A percentile compares a stretch with the other conserved stretches of the same genome.
phyloP scores from a whole-genome alignment of 2,329 filamentous ascomycete genomes.

The Helotiales sp. region DNA sequence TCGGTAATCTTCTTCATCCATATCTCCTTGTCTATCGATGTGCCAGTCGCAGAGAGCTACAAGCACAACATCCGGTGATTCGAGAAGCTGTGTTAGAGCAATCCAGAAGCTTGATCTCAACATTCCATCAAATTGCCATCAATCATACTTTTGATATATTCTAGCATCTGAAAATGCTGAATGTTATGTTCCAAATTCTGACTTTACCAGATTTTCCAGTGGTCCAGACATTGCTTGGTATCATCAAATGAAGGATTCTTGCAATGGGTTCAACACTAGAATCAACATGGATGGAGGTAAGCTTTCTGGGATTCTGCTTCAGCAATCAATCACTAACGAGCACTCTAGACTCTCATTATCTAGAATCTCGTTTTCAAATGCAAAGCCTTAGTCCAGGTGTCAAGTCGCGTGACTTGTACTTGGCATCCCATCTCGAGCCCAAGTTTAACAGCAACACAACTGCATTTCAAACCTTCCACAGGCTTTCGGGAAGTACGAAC shows the following conservation, averaged over 20 bases:
- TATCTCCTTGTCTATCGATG: neutral
- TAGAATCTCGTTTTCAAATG: neutral
- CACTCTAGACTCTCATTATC: neutral
- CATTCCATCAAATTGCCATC: too few species aligned
- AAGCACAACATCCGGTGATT: too few species aligned
- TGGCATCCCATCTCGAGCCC: conserved; percentile 6
- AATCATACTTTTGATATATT: too few species aligned
- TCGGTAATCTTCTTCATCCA: neutral
- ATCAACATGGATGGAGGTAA: conserved; percentile 17
- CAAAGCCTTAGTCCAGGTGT: neutral
- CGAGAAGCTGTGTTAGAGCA: too few species aligned
- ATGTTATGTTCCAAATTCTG: too few species aligned
- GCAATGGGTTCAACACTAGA: conserved; percentile 19
- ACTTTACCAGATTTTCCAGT: conserved; percentile 1
- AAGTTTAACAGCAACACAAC: neutral
- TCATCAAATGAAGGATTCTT: conserved; percentile 24
- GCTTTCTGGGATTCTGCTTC: neutral
- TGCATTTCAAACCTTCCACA: conserved; percentile 14
- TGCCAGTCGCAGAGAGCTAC: too few species aligned
- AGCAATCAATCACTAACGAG: neutral
- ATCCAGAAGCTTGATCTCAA: too few species aligned
- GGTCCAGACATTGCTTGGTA: conserved; percentile 18
- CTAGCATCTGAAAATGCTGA: too few species aligned
- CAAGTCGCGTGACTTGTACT: neutral
- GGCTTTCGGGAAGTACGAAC: conserved; percentile 3